Conservation (phyloP, 1,139 yeast species). For the Candida gigantensis region DNA sequence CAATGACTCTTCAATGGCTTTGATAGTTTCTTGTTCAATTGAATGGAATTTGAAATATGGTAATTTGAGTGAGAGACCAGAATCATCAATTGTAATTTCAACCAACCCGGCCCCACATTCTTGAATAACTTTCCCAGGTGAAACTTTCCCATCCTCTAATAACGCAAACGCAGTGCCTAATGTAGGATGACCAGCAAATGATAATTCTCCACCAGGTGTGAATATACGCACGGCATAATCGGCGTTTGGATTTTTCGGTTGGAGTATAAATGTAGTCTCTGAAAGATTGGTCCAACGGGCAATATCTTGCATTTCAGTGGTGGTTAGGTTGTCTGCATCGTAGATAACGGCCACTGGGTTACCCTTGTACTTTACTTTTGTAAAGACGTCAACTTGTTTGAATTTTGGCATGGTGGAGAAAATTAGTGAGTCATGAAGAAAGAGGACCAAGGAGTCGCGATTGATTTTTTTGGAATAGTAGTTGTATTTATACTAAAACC, state of each 20-base stretch:
- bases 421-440: not conserved
- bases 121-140: conserved; percentile 34
- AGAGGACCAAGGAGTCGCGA: too few species aligned
- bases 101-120: conserved; percentile 48
- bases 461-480: too few species aligned
- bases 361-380: conserved; percentile 41
- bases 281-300: conserved; percentile 60
- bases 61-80: conserved; percentile 25
- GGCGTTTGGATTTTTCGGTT: conserved; percentile 33
- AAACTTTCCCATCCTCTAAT: conserved; percentile 30
- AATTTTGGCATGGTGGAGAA: conserved; percentile 20
- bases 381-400: conserved; percentile 56
- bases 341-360: conserved; percentile 58
- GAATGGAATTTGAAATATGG: conserved; percentile 25
- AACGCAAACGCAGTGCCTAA: conserved; percentile 51
- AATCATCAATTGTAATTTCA: conserved; percentile 23
- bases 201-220: conserved; percentile 45
- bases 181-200: conserved; percentile 66
- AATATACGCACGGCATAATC: conserved; percentile 53
- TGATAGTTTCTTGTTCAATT: conserved; percentile 18
- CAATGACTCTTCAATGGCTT: conserved; percentile 20
- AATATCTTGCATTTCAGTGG: conserved; percentile 43
- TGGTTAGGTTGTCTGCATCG: conserved; percentile 31
- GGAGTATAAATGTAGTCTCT: conserved; percentile 52
- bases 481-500: too few species aligned